Evolutionary conservation across 306 rosid species (phyloP).

Genomic region (Myrica gale): DNA sequence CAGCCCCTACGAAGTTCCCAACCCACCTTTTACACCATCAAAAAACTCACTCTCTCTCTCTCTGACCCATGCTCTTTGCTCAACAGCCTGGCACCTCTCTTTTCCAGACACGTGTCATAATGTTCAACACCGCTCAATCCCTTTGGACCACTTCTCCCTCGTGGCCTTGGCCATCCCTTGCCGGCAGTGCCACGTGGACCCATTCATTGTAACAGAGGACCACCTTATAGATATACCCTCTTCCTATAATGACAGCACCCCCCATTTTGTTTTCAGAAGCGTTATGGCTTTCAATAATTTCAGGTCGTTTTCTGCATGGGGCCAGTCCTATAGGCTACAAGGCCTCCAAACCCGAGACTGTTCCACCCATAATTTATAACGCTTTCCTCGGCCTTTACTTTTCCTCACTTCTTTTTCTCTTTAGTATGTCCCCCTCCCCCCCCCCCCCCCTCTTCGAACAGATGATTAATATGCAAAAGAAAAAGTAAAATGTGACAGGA

Average conservation of each 20-base stretch:
- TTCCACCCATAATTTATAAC: constrained; percentile 36
- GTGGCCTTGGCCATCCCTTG: constrained; percentile 59
- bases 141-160: constrained; percentile 65
- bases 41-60: constrained; percentile 9
- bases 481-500: constrained; percentile 7
- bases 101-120: constrained; percentile 35
- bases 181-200: constrained; percentile 58
- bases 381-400: constrained; percentile 5
- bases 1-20: not conserved
- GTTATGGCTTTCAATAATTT: constrained; percentile 54
- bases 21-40: constrained; percentile 24
- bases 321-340: constrained; percentile 41
- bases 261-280: constrained; percentile 30
- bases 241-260: constrained; percentile 8
- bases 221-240: constrained; percentile 42
- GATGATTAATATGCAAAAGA: constrained; percentile 17
- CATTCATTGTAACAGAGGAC: constrained; percentile 40
- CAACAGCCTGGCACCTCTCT: constrained; percentile 52
- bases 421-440: too few relatives aligned
- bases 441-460: not conserved
- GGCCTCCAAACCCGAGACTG: constrained; percentile 41
- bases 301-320: constrained; percentile 53
- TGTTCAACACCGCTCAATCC: constrained; percentile 16
- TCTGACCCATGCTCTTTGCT: constrained; percentile 15
- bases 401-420: not conserved